These are phyloP conservation scores for Cercospora sp. DNA, from an alignment of 2,329 filamentous ascomycete genomes.

Conservation along the genomic window DNA sequence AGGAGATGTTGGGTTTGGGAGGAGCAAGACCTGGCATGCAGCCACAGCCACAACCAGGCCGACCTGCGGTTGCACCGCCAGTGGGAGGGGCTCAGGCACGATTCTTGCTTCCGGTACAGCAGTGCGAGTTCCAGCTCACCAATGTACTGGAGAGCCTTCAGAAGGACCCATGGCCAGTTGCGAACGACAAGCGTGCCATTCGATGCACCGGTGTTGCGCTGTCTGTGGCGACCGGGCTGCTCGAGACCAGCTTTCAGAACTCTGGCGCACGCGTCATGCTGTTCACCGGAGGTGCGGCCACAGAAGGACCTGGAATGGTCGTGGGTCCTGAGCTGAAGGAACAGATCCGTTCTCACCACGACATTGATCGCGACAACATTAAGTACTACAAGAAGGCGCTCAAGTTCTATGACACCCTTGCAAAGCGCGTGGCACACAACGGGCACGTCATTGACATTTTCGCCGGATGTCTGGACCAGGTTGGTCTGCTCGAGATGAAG, in stretches of 20 bases:
- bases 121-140: slow-evolving; percentile 96
- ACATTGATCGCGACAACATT: slow-evolving; percentile 97
- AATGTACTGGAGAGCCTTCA: slow-evolving; percentile 94
- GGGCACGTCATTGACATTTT: slow-evolving; percentile 98
- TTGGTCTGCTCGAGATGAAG: slow-evolving; percentile 97
- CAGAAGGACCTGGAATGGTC: slow-evolving; percentile 94
- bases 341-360: slow-evolving; percentile 95
- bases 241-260: slow-evolving; percentile 95
- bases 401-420: slow-evolving; percentile 95
- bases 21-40: slow-evolving; percentile 71
- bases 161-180: slow-evolving; percentile 95
- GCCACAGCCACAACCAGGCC: slow-evolving; percentile 71
- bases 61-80: slow-evolving; percentile 60
- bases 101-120: slow-evolving; percentile 90
- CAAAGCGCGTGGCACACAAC: slow-evolving; percentile 92
- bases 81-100: slow-evolving; percentile 79
- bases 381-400: slow-evolving; percentile 99
- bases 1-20: slow-evolving; percentile 89
- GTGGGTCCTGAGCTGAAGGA: slow-evolving; percentile 94
- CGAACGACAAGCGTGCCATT: slow-evolving; percentile 85
- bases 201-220: slow-evolving; percentile 96
- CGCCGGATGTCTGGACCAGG: slow-evolving; percentile 94
- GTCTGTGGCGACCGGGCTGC: slow-evolving; percentile 85
- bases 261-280: slow-evolving; percentile 95
- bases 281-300: slow-evolving; percentile 91